Evolutionary conservation across 1,284 basidiomycete genomes (phyloP).

Genomic region (Ustilago shanxiensis): DNA sequence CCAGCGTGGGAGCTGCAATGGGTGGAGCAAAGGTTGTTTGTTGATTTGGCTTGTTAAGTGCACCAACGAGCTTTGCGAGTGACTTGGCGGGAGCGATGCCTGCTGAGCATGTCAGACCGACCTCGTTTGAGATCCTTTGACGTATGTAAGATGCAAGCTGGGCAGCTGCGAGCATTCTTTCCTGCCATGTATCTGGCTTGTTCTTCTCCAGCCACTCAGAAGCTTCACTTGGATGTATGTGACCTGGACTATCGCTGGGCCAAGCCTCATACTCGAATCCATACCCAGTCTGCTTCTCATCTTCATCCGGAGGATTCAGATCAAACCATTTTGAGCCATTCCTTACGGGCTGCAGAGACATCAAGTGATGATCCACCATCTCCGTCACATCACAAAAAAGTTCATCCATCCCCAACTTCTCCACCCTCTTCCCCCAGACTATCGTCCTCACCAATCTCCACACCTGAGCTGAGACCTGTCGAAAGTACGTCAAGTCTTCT

Average conservation of each 20-base stretch:
- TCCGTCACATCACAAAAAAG: constrained; percentile 70
- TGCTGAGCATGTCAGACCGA: constrained; percentile 69
- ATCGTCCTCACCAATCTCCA: constrained; percentile 65
- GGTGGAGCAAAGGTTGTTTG: constrained; percentile 62
- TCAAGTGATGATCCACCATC: constrained; percentile 65
- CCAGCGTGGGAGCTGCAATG: background rate
- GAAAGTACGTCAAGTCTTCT: constrained; percentile 70
- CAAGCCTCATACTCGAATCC: constrained; percentile 60
- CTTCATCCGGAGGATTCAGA: constrained; percentile 5
- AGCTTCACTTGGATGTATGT: constrained; percentile 24
- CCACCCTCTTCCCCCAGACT: constrained; percentile 60
- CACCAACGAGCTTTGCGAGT: constrained; percentile 69
- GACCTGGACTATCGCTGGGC: constrained; percentile 32
- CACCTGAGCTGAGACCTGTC: constrained; percentile 63
- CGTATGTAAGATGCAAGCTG: constrained; percentile 68
- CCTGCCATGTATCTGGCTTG: constrained; percentile 42
- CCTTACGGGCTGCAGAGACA: background rate
- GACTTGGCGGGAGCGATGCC: constrained; percentile 69
- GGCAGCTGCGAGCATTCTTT: constrained; percentile 56
- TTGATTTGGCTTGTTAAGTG: constrained; percentile 69
- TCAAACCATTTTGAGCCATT: constrained; percentile 32
- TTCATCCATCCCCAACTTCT: constrained; percentile 72
- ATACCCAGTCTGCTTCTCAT: background rate
- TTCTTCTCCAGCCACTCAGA: constrained; percentile 15
- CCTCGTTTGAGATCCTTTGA: constrained; percentile 58